A percentile compares a stretch with the other conserved stretches of the same genome.
Evolutionary conservation across 345 rosid species (phyloP).

Genomic region (Passiflora organensis): DNA sequence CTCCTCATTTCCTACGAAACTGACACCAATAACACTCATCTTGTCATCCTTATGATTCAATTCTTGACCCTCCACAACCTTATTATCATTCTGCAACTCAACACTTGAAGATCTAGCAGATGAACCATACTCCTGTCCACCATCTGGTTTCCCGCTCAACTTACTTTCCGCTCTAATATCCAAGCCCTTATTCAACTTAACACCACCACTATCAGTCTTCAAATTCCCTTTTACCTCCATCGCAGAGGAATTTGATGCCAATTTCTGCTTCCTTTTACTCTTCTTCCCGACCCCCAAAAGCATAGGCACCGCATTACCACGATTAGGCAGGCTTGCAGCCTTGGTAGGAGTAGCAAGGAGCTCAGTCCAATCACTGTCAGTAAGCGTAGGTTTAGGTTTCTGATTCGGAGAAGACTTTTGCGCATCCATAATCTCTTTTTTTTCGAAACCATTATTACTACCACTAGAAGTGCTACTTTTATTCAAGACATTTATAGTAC

Average conservation of each 20-base stretch:
- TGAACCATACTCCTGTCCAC: constrained; percentile 47
- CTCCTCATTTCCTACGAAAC: constrained; percentile 14
- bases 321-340: constrained; percentile 23
- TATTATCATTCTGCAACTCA: constrained; percentile 36
- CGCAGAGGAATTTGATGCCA: constrained; percentile 25
- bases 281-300: constrained; percentile 44
- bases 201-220: constrained; percentile 28
- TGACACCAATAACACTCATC: constrained; percentile 2
- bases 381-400: constrained; percentile 41
- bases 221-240: constrained; percentile 46
- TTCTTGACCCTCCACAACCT: constrained; percentile 19
- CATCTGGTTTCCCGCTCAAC: constrained; percentile 43
- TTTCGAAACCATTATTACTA: constrained; percentile 18
- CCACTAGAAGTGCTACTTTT: not conserved
- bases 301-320: constrained; percentile 37
- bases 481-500: constrained; percentile 7
- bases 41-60: constrained; percentile 21
- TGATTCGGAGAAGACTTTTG: constrained; percentile 20
- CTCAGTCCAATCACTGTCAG: constrained; percentile 89
- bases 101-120: constrained; percentile 44
- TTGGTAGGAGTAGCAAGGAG: constrained; percentile 48
- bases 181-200: constrained; percentile 25
- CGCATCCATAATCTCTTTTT: constrained; percentile 26
- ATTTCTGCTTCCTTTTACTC: constrained; percentile 39
- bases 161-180: constrained; percentile 23